Base-by-base conservation (phyloP, 2,329 filamentous ascomycete species). In the Stagonosporopsis tanaceti region DNA sequence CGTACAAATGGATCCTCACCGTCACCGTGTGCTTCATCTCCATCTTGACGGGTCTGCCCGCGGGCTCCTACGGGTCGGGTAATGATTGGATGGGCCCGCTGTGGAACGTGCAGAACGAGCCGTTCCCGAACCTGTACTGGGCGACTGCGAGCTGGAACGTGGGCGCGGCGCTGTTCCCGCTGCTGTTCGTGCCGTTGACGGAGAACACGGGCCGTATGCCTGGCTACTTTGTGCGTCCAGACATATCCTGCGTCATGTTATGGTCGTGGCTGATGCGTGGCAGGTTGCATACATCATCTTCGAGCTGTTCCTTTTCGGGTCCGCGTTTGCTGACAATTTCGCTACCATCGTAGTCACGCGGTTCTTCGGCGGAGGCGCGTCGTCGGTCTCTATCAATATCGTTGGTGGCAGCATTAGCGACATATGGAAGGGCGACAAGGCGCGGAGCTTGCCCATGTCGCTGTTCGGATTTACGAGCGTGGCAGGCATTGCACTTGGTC, bases 131-230 rank as follows among this genome's bases (percentile, higher is more conserved):
- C 42, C 66, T 74, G 3, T 77, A 73, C 56, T 79, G 74, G 70
- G 66, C 72, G 2, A 75, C 74, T 2, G 73, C 75, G 22, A 73
- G 69, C 20, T 79, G 76, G 78, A 76, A 75, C 14, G 51, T 79
- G 2, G 78, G 77, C 4, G 78, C 74, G 5, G 78, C 76, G 3
- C 24, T 80, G 1, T 76, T 76, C 38, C 76, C 77, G 7, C 66
- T 80, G 6, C 47, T 78, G 6, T 72, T 79, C 15, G 66, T 81
- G 3, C 78, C 77, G 1, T 55, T 79, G 35, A 79, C 77, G 17
- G 78, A 80, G 57, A 75, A 76, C 6, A 76, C 77, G 2, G 78
- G 78, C 1, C 75, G 78, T 6, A 80, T 80, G 78, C 78, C 77
- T 0, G 78, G 78, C 0, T 80, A 80, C 47, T 79, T 79, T 37